Conservation (phyloP, 169 alveolate genomes). For the Babesia microti region DNA sequence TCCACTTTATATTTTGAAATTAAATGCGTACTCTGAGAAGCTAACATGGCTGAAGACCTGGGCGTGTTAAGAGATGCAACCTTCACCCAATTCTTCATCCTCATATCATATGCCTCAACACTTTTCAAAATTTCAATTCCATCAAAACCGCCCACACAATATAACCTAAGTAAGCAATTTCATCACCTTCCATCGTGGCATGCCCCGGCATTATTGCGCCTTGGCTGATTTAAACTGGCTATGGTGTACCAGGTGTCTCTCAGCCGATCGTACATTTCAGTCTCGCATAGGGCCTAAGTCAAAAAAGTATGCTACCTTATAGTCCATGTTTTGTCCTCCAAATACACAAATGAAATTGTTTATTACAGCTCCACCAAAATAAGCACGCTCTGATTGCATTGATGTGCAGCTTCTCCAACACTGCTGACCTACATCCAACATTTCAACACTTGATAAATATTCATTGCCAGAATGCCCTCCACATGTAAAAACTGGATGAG, state of each 20-base stretch:
- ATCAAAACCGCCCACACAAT: conserved; percentile 74
- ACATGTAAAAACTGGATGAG: conserved; percentile 41
- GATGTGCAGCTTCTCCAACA: conserved; percentile 77
- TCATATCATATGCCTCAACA: conserved; percentile 71
- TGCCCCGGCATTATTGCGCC: conserved; percentile 68
- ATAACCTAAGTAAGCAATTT: conserved; percentile 9
- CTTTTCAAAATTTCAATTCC: conserved; percentile 58
- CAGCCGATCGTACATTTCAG: conserved; percentile 76
- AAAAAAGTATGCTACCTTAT: conserved; percentile 43
- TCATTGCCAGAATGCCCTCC: conserved; percentile 75
- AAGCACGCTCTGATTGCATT: conserved; percentile 71
- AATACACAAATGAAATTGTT: conserved; percentile 68
- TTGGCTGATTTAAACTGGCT: conserved; percentile 62
- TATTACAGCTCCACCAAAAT: conserved; percentile 63
- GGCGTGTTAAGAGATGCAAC: conserved; percentile 70
- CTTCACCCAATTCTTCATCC: conserved; percentile 73
- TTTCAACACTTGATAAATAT: conserved; percentile 61
- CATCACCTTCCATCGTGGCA: conserved; percentile 32
- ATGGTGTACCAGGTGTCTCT: conserved; percentile 69
- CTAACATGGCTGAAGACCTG: conserved; percentile 71
- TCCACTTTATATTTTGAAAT: background rate
- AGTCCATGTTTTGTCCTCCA: conserved; percentile 81
- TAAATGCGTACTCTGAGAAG: conserved; percentile 36
- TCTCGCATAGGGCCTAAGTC: conserved; percentile 71
- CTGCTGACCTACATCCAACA: conserved; percentile 67